Conservation (phyloP, 2,329 filamentous ascomycete genomes). For the Scedosporium minutisporum region DNA sequence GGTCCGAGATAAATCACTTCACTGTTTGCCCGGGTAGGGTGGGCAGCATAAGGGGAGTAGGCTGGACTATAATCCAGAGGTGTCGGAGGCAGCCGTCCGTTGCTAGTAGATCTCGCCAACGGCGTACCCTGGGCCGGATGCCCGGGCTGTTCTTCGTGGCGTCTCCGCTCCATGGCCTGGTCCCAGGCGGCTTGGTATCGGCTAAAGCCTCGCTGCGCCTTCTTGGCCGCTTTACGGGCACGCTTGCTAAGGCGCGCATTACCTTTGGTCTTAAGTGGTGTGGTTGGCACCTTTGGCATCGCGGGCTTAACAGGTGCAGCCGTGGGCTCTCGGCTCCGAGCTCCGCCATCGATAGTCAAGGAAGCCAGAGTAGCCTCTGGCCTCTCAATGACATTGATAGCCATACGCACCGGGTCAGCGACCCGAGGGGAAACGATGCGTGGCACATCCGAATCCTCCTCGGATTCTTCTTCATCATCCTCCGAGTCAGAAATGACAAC, state of each 20-base stretch:
- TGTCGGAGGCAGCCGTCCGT: neutral
- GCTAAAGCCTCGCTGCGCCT: conserved; percentile 1
- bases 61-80: neutral
- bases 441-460: conserved; percentile 5
- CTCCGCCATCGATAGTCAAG: neutral
- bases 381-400: neutral
- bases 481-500: conserved; percentile 56
- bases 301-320: neutral
- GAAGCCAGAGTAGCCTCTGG: neutral
- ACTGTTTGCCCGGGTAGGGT: neutral
- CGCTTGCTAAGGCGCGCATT: neutral
- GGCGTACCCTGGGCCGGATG: neutral
- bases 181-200: conserved; percentile 8
- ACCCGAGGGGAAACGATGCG: neutral
- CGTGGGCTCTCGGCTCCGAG: neutral
- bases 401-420: neutral
- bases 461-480: conserved; percentile 28
- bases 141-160: neutral
- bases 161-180: conserved; percentile 4
- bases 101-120: neutral
- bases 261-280: conserved; percentile 3
- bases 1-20: neutral
- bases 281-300: conserved; percentile 1
- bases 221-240: conserved; percentile 5
- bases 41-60: neutral